Conservation (phyloP, 1,284 basidiomycete genomes). For the Leccinum angustisporum region DNA sequence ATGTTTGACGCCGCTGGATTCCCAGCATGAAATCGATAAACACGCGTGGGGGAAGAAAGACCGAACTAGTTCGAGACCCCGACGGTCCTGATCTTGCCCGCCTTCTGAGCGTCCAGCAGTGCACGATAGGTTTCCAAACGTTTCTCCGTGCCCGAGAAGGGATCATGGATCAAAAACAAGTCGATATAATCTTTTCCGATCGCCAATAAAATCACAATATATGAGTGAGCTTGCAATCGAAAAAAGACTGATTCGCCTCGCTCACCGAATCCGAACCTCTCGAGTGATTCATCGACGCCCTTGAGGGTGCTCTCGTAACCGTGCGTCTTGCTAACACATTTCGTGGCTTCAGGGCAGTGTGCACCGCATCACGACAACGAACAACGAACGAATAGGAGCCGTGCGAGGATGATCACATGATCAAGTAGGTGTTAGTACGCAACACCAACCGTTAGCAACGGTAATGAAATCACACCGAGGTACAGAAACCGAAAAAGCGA, state of each 20-base stretch:
- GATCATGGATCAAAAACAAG: constrained; percentile 77
- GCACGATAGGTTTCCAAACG: constrained; percentile 65
- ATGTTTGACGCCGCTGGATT: constrained; percentile 66
- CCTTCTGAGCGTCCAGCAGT: constrained; percentile 57
- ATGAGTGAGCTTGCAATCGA: constrained; percentile 2
- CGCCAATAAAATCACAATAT: not conserved
- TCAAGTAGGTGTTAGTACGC: not conserved
- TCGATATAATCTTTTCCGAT: constrained; percentile 63
- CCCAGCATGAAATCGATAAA: not conserved
- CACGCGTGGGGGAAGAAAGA: constrained; percentile 1
- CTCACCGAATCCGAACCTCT: constrained; percentile 52
- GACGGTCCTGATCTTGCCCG: constrained; percentile 68
- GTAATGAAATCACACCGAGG: not conserved
- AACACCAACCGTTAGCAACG: not conserved
- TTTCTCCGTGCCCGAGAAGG: constrained; percentile 54
- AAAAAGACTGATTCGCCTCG: not conserved
- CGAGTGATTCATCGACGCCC: constrained; percentile 58
- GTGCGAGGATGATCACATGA: not conserved
- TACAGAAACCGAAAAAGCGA: not conserved
- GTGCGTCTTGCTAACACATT: constrained; percentile 55
- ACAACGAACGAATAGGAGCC: not conserved
- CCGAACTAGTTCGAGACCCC: constrained; percentile 79
- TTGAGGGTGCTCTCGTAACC: constrained; percentile 59
- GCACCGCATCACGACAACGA: not conserved
- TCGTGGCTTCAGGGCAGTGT: constrained; percentile 50